phyloP scores from a whole-genome alignment of 164 flowering plant species.

The Taxillus chinensis region DNA sequence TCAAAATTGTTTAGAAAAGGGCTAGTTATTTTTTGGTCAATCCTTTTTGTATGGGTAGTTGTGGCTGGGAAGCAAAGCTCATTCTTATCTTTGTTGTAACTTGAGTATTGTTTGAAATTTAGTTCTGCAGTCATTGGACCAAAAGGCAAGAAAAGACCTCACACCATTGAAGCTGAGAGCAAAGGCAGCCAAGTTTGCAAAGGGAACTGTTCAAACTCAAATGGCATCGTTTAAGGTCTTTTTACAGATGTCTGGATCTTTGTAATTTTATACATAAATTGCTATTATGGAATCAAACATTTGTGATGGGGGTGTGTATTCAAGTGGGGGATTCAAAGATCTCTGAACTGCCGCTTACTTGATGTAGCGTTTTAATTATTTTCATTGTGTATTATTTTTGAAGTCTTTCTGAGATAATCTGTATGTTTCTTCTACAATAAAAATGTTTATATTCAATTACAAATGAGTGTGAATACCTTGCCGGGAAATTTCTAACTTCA shows the following conservation, averaged over 20 bases:
- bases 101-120: slow-evolving; percentile 12
- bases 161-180: slow-evolving; percentile 82
- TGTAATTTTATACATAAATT: background rate
- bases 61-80: too few relatives aligned
- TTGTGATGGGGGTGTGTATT: too few relatives aligned
- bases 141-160: slow-evolving; percentile 74
- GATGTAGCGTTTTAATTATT: too few relatives aligned
- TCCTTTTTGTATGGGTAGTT: too few relatives aligned
- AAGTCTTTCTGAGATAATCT: too few relatives aligned
- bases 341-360: too few relatives aligned
- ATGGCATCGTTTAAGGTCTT: slow-evolving; percentile 90
- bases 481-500: background rate
- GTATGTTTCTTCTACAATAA: too few relatives aligned
- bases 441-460: background rate
- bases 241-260: slow-evolving; percentile 2
- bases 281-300: background rate
- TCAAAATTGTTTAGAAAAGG: too few relatives aligned
- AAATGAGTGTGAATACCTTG: background rate
- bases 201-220: slow-evolving; percentile 73
- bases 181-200: slow-evolving; percentile 94
- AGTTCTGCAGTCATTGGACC: slow-evolving; percentile 93
- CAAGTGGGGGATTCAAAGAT: too few relatives aligned
- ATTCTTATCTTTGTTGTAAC: too few relatives aligned
- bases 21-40: too few relatives aligned
- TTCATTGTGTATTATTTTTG: too few relatives aligned